Base-by-base conservation (phyloP, 1,284 basidiomycete species). In the Sporisorium reilianum region DNA sequence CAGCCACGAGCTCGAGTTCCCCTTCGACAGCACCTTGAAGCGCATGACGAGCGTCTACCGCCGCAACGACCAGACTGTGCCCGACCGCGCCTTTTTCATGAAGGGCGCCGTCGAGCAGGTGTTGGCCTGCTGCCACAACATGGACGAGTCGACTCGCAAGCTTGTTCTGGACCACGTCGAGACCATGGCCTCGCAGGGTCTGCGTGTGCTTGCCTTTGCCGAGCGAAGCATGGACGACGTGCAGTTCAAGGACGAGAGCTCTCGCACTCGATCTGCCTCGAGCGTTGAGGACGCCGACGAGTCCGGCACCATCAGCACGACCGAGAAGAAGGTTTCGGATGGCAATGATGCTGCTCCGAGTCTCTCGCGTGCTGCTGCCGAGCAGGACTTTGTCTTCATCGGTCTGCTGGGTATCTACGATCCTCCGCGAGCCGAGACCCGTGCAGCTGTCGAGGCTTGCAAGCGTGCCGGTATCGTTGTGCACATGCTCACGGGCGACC, bases 81-180 rank as follows among this genome's bases (percentile, higher is more conserved):
- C 58, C 5, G 70, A 61, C 18, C 64, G 59, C 25, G 41, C 54
- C 53, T 65, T 74, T 41, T 57, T 78, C 45, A 81, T 80, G 79
- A 81, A 81, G 68, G 80, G 80, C 44, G 80, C 80, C 44, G 79
- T 79, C 12, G 80, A 81, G 55, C 71, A 77, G 25, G 76, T 81
- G 1, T 51, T 81, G 28, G 79, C 79, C 14, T 69, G 73, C 51
- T 81, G 80, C 40, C 34, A 46, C 22, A 42, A 44, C n/a, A 70
- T 79, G 40, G 72, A 79, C 50, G 75, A 80, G 8, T 38, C 22
- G 3, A 40, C 55, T 36, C 66, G 75, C 57, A 68, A 63, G 45
- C 20, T 41, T 22, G 75, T 80, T 53, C 48, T 80, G n/a, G 56
- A 60, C 30, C 70, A 75, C 46, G 77, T 80, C 54, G 80, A 81